Base-by-base conservation (phyloP, 176 grass and related monocot genomes). In the Lolium multiflorum region DNA sequence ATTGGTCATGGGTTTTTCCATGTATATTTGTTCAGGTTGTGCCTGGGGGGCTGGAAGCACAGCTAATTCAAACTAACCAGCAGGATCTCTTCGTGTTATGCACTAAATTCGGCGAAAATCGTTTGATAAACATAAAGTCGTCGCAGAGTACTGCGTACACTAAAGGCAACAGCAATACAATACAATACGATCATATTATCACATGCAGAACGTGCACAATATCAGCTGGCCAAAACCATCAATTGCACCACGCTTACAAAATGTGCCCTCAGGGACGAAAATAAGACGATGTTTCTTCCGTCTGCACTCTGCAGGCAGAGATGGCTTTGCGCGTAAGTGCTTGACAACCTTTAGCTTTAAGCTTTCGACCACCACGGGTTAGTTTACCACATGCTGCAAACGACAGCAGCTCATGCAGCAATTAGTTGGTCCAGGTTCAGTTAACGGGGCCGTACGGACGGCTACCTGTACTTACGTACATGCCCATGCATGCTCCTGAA, bases 131-230 rank as follows among this genome's bases (percentile, higher is more conserved):
- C 38, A 2, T 39, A 39, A 39, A 39, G 38, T 39, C 38, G 4
- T 39, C 38, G 38, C 38, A 39, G 38, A 39, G 38, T 39, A 39
- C 38, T 39, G 38, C 38, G 4, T 39, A 39, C 38, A 39, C 38
- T 39, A 39, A 39, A 3, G 4, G 38, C 38, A 39, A 39, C 38
- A 39, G 3, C 2, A 39, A 39, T 39, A 39, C 38, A 39, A 39
- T 39, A 39, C 38, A 39, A 39, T 4, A 39, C 38, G n/a, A n/a
- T n/a, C n/a, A n/a, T n/a, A n/a, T n/a, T n/a, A 85, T 89, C 83
- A 86, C 71, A 71, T 62, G 88, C 31, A 77, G 60, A 82, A 77
- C 78, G 83, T 85, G 88, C 88, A 37, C 5, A 57, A 85, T 84
- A 51, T 50, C 67, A n/a, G 31, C 71, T 44, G 71, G 26, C 21